Evolutionary conservation across 192 early-diverging fungal genomes (phyloP).

Genomic region (Rhizophlyctis rosea): DNA sequence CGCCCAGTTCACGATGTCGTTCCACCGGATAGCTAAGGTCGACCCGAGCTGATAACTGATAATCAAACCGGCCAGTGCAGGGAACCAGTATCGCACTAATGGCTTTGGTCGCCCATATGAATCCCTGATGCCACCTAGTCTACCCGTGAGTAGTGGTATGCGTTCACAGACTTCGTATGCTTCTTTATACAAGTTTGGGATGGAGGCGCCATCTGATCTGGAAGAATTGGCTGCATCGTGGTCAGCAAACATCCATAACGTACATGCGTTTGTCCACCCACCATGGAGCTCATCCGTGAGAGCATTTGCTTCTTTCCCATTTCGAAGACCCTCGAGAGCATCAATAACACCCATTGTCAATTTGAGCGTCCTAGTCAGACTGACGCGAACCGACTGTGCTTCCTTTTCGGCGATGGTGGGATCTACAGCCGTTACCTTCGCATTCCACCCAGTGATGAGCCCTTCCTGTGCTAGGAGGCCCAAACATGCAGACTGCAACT

Average conservation of each 20-base stretch:
- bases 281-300: not conserved
- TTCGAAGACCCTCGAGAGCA: no score
- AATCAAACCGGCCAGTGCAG: constrained; percentile 47
- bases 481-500: constrained; percentile 59
- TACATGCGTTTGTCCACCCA: no score
- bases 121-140: constrained; percentile 28
- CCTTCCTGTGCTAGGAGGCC: constrained; percentile 58
- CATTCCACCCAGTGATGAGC: no score
- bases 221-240: constrained; percentile 10
- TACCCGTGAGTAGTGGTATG: constrained; percentile 13
- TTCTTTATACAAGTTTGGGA: constrained; percentile 16
- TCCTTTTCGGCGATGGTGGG: no score
- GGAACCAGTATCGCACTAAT: constrained; percentile 70
- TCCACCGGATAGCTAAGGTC: constrained; percentile 27
- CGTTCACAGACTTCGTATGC: constrained; percentile 9
- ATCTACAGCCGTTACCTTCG: no score
- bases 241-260: no score
- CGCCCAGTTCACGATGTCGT: constrained; percentile 42
- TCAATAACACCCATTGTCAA: not conserved
- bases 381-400: no score
- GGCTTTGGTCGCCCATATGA: constrained; percentile 55
- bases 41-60: constrained; percentile 38
- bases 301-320: no score
- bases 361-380: constrained; percentile 3
- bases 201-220: no score